Evolutionary conservation across 2,329 filamentous ascomycete genomes (phyloP).

Genomic region (Stenocarpella maydis): DNA sequence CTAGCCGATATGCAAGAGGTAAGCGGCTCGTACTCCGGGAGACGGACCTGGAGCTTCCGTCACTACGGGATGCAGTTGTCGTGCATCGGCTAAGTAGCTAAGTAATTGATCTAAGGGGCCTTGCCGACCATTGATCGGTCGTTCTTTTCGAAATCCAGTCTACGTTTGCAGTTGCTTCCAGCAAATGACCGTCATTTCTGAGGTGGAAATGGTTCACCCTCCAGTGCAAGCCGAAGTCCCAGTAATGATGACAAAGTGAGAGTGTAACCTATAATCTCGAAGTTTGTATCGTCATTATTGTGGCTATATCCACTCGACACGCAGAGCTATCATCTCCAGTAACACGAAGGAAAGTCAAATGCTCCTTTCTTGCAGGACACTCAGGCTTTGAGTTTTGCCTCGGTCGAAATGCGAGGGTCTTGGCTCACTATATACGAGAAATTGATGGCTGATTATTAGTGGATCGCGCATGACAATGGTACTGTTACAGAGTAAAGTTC

Average conservation of each 20-base stretch:
- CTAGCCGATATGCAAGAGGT: not conserved
- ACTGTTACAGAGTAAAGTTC: not conserved
- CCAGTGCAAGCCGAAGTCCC: too few relatives aligned
- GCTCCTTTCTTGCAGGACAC: not conserved
- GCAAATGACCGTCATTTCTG: too few relatives aligned
- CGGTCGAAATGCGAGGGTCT: slow-evolving; percentile 8
- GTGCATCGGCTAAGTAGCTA: not conserved
- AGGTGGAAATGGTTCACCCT: too few relatives aligned
- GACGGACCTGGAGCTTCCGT: not conserved
- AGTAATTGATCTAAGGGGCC: not conserved
- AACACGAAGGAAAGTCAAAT: not conserved
- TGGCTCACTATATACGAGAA: slow-evolving; percentile 23
- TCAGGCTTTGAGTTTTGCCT: not conserved
- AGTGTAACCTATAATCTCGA: too few relatives aligned
- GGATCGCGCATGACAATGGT: slow-evolving; percentile 1
- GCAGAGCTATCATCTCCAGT: too few relatives aligned
- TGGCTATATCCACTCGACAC: too few relatives aligned
- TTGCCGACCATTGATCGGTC: too few relatives aligned
- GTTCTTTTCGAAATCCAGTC: too few relatives aligned
- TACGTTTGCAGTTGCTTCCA: too few relatives aligned
- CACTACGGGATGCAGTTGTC: not conserved
- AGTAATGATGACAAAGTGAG: too few relatives aligned
- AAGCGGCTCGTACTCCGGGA: not conserved
- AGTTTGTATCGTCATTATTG: too few relatives aligned
- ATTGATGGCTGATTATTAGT: slow-evolving; percentile 12